Percentiles rank a stretch among this genome's conserved stretches.
These are phyloP conservation scores for Arabidopsis arenosa DNA, from an alignment of 345 rosid genomes.

Conservation along the genomic window DNA sequence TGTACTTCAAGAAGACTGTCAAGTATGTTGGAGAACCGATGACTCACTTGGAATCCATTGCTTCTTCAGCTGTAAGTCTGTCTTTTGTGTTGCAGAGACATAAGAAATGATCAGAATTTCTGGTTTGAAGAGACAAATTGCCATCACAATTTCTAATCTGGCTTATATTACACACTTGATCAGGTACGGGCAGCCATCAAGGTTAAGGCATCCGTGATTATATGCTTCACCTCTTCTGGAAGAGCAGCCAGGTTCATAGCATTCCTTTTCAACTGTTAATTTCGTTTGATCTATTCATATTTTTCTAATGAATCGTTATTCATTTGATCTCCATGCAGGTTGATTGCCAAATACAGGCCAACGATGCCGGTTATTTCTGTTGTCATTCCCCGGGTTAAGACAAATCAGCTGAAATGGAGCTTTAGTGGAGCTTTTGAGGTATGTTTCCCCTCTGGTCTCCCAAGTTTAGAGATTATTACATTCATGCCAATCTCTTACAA, in stretches of 20 bases:
- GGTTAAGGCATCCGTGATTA: slow-evolving; percentile 95
- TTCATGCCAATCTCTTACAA: neutral
- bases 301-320: slow-evolving; percentile 1
- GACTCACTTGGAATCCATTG: slow-evolving; percentile 94
- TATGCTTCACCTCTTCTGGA: slow-evolving; percentile 98
- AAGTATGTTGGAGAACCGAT: slow-evolving; percentile 96
- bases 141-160: neutral
- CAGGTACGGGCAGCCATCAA: slow-evolving; percentile 98
- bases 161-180: slow-evolving; percentile 8
- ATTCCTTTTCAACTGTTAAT: neutral
- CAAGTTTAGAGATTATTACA: neutral
- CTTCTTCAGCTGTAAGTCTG: slow-evolving; percentile 87
- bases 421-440: slow-evolving; percentile 99
- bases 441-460: slow-evolving; percentile 2
- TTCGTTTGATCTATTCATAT: neutral
- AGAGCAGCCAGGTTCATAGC: slow-evolving; percentile 87
- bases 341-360: slow-evolving; percentile 98
- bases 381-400: slow-evolving; percentile 96
- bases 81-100: neutral
- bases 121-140: neutral
- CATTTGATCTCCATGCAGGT: slow-evolving; percentile 54
- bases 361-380: slow-evolving; percentile 98
- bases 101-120: neutral
- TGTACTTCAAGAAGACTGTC: slow-evolving; percentile 88
- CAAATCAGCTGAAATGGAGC: slow-evolving; percentile 97